Conservation (phyloP, 148 eudicot genomes). For the Camellia lanceoleosa region DNA sequence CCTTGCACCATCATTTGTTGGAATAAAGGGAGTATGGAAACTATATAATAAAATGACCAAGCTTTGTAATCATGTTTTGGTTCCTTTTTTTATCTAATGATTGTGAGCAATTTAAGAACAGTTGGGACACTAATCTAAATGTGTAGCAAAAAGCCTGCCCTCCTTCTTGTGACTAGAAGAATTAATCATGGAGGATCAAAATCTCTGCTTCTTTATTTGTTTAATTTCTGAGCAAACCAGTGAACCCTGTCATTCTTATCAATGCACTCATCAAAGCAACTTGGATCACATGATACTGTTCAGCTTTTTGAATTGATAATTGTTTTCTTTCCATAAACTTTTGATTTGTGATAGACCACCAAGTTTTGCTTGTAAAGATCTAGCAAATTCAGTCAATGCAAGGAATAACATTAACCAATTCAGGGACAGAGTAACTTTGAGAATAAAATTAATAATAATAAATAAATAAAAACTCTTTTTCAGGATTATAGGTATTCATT, state of each 20-base stretch:
- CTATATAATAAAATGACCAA: no score
- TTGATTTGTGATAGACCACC: background rate
- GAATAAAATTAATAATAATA: background rate
- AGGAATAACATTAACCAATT: background rate
- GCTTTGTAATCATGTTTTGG: conserved; percentile 12
- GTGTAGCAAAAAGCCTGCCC: background rate
- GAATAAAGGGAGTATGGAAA: background rate
- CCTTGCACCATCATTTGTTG: no score
- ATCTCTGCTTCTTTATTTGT: background rate
- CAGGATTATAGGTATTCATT: background rate
- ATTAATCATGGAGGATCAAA: background rate
- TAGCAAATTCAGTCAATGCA: background rate
- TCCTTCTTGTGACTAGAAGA: background rate
- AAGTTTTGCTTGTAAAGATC: background rate
- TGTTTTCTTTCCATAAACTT: background rate
- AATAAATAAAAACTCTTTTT: background rate
- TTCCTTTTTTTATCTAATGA: background rate
- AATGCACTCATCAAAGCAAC: conserved; percentile 3
- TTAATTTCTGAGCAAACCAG: background rate
- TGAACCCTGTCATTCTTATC: background rate
- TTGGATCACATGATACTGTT: conserved; percentile 9
- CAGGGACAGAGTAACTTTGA: background rate
- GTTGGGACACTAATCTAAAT: background rate
- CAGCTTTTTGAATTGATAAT: background rate
- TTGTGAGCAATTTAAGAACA: conserved; percentile 4